Evolutionary conservation across 495 filamentous ascomycete genomes (phyloP), one percentile per base, ranked within the genome.

Genomic region (Hypoxylon lenormandii): DNA sequence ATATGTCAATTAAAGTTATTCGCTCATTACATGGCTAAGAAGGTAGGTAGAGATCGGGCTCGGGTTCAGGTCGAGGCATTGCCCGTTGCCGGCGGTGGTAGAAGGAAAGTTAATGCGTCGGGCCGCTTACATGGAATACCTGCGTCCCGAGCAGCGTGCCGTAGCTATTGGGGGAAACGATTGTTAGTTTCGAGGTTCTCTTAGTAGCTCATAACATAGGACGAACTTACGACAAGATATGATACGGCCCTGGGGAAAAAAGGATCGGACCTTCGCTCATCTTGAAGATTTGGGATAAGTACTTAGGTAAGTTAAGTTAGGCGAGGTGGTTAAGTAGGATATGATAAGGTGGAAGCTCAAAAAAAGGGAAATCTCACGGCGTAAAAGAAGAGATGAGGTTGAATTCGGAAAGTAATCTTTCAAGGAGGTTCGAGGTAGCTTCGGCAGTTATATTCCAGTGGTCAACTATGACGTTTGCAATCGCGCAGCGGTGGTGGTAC

Each of bases 111-210:
- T 18, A 16, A 8, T 16, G 12, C 0, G 15, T 47, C 15, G 42
- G 54, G 58, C 13, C 16, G 66, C 74, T 76, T 79, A 91, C 89
- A 77, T 95, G 92, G 80, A 88, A 95, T 79, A 94, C 81, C 68
- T 92, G 86, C 21, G 89, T 87, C 40, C 92, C 92, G 15, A 95
- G 80, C 18, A 95, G 81, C 11, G 90, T 91, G 42, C 91, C 91
- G 77, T 93, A 96, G 75, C 90, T 93, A 64, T 42, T 40, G 38
- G 0, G 36, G 11, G 28, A 8, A 40, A 42, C 15, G 1, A 30
- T 13, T 40, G 30, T 77, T 60, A 66, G 56, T 48, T 21, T 26
- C 15, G 26, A 28, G 22, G 16, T 52, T 42, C 37, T 19, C 28
- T 37, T 52, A 12, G 37, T 55, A 11, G 16, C 16, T 49, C 33